Evolutionary conservation across 768 basidiomycete species (phyloP), one percentile per base, ranked within the genome.

Genomic region (Dentipellis fragilis): DNA sequence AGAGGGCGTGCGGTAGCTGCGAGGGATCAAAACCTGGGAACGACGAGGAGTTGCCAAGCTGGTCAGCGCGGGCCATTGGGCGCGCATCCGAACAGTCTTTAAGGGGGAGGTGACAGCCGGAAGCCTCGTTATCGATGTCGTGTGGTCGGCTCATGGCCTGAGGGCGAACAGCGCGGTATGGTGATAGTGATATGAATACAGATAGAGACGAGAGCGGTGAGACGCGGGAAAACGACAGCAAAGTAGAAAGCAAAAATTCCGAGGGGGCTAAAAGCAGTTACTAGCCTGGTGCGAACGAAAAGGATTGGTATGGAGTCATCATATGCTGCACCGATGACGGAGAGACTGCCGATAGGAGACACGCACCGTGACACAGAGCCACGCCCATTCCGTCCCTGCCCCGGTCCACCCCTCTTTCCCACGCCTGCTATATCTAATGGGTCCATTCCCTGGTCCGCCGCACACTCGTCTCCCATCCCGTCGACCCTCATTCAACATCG

Each of bases 81-180:
- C 48, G 46, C 63, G 45, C 39, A 17, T 35, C 51, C 35, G 34
- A 23, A 34, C 59, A 58, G 47, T 56, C 59, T 62, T 80, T 75
- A 70, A 69, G 75, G 53, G 73, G 65, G 63, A 79, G 78, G 62
- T 80, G 78, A 54, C 74, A 71, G 65, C 80, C 78, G 64, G 72
- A 63, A 59, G 75, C 73, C 54, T 76, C 73, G 73, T 77, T 78
- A 79, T 83, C 79, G 76, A 76, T 74, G 67, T 62, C 66, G 62
- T 59, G 58, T 54, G 62, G 64, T 57, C 67, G 68, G 69, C 71
- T 69, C 75, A 76, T 77, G 69, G 59, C 60, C 59, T 61, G 65
- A 68, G 64, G 36, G 19, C 19, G 48, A 49, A 21, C 64, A 36
- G 54, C 10, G 46, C 64, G 63, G 51, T 60, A 38, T n/a, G 46